Percentiles rank a stretch among this genome's conserved stretches.
These are phyloP conservation scores for Lactarius hengduanensis DNA, from an alignment of 768 basidiomycete species.

Conservation along the genomic window DNA sequence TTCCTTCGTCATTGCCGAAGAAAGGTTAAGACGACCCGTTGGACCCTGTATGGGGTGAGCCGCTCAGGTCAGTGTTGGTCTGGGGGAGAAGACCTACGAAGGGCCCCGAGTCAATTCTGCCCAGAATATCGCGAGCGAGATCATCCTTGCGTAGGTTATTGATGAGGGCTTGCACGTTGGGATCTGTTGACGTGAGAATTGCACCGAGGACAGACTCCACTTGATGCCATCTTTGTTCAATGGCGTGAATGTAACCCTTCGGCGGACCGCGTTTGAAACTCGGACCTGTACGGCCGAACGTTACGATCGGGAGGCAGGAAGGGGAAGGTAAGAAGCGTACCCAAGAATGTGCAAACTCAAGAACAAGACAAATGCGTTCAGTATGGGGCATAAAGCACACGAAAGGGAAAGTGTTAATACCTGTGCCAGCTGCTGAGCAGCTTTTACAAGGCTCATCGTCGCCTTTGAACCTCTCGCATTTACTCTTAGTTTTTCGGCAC, in stretches of 20 bases:
- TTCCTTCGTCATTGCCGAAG: slow-evolving; percentile 65
- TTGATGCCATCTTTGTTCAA: slow-evolving; percentile 89
- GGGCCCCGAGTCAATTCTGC: slow-evolving; percentile 74
- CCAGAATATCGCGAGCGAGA: slow-evolving; percentile 73
- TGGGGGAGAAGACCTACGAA: slow-evolving; percentile 47
- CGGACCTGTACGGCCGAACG: slow-evolving; percentile 48
- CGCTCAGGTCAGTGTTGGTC: slow-evolving; percentile 14
- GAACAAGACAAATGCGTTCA: slow-evolving; percentile 29
- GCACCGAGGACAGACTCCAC: slow-evolving; percentile 88
- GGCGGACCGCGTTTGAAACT: slow-evolving; percentile 83
- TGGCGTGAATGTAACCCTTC: slow-evolving; percentile 91
- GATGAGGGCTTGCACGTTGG: slow-evolving; percentile 59
- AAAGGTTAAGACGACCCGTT: slow-evolving; percentile 60
- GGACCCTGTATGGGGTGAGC: slow-evolving; percentile 50
- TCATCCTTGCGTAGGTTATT: slow-evolving; percentile 67
- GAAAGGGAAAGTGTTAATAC: slow-evolving; percentile 37
- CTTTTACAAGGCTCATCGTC: slow-evolving; percentile 59
- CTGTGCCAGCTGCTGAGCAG: slow-evolving; percentile 55
- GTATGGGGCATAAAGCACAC: slow-evolving; percentile 12
- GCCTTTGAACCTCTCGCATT: slow-evolving; percentile 62
- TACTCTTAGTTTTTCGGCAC: slow-evolving; percentile 85
- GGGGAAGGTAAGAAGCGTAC: slow-evolving; percentile 35
- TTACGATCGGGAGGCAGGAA: slow-evolving; percentile 8
- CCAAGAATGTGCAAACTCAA: slow-evolving; percentile 65
- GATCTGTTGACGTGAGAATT: slow-evolving; percentile 69